Base-by-base conservation (phyloP, 805 yeast species). In the Cyberlindnera saturnus region DNA sequence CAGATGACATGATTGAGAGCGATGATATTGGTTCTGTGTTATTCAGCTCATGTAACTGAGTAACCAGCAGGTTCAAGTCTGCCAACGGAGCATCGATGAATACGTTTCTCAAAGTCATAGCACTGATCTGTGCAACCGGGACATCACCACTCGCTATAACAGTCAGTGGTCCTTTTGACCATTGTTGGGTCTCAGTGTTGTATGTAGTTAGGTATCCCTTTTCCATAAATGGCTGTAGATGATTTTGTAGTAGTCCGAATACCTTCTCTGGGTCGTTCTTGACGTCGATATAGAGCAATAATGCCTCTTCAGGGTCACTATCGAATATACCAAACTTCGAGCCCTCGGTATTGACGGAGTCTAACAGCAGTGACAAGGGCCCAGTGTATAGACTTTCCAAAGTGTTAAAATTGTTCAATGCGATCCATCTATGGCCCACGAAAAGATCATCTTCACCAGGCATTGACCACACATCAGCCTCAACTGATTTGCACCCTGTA, bases 141-240 rank as follows among this genome's bases (percentile, higher is more conserved):
- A 75, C 68, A 51, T 79, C 71, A 1, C 93, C 93, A 0, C 89
- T 83, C 28, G 81, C 70, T 6, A 83, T 71, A 5, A 83, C 66
- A 0, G 85, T 74, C 9, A 85, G 43, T 5, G 88, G 87, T 1
- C 81, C 82, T 38, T 66, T 60, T 3, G 60, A 58, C 43, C 71
- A 56, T 18, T 55, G 48, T 0, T 64, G 56, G 3, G 62, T 48
- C 3, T 51, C 48, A 13, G 63, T 50, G 50, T 79, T 71, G 52
- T 64, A 77, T 42, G 69, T 65, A 1, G 84, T 70, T 34, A 85
- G 57, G 55, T 73, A 83, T 3, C 67, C 71, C 19, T 64, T 62
- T 15, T 69, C 69, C 14, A 73, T 65, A 32, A 82, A 68, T 5
- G 74, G 70, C 39, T 67, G 60, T 32, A 83, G 66, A 15, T 70